Evolutionary conservation across 1,284 basidiomycete species (phyloP).

Genomic region (Marasmius fiardii): DNA sequence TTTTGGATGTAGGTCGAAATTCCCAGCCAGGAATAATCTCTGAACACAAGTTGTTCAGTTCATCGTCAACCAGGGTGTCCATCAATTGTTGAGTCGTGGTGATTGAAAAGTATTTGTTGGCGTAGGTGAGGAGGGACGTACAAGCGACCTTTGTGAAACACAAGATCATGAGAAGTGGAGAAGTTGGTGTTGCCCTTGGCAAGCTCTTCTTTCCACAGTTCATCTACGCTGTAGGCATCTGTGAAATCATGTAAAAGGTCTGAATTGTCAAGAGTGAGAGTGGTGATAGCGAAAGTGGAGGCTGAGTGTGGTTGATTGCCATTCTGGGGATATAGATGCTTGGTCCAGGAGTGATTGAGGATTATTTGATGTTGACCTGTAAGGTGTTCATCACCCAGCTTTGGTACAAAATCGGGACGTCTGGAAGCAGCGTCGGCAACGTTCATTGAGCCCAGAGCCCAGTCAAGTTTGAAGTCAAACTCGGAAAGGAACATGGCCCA

Average conservation of each 20-base stretch:
- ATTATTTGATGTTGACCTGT: constrained; percentile 6
- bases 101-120: too few relatives aligned
- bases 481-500: too few relatives aligned
- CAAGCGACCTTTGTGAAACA: background rate
- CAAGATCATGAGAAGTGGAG: background rate
- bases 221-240: background rate
- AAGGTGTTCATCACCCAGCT: constrained; percentile 29
- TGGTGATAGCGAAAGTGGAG: too few relatives aligned
- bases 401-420: constrained; percentile 28
- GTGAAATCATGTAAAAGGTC: background rate
- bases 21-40: too few relatives aligned
- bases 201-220: background rate
- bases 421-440: constrained; percentile 33
- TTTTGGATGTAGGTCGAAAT: too few relatives aligned
- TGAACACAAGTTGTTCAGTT: too few relatives aligned
- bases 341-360: background rate
- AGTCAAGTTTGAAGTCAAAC: constrained; percentile 28
- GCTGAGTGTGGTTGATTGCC: too few relatives aligned
- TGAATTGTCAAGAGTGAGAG: background rate
- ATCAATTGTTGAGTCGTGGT: too few relatives aligned
- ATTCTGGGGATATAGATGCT: background rate
- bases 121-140: too few relatives aligned
- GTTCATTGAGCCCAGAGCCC: constrained; percentile 23
- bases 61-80: too few relatives aligned
- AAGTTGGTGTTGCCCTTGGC: background rate